Percentiles rank a stretch among this genome's conserved stretches.
These are phyloP conservation scores for Aspergillus puulaauensis DNA, from an alignment of 2,329 filamentous ascomycete species.

Conservation along the genomic window DNA sequence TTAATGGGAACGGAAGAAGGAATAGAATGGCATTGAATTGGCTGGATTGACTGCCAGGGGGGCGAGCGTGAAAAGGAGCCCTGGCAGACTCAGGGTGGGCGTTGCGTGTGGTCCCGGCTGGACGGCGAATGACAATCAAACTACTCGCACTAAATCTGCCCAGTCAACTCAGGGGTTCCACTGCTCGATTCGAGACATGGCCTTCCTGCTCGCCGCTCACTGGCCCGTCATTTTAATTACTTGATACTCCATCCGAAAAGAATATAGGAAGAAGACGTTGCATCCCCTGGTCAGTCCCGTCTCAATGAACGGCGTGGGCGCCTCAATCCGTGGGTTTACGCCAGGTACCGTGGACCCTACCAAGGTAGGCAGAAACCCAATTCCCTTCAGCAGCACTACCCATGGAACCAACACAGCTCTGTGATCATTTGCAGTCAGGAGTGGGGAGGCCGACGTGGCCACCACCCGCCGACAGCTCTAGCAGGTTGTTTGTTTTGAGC, in stretches of 20 bases:
- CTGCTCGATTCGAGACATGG: constrained; percentile 14
- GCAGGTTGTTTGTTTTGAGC: constrained; percentile 3
- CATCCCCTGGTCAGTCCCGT: background rate
- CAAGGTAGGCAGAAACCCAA: background rate
- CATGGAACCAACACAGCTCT: background rate
- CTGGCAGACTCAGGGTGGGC: constrained; percentile 6
- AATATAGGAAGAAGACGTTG: background rate
- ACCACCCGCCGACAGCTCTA: background rate
- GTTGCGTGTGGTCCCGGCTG: constrained; percentile 6
- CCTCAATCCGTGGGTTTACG: background rate
- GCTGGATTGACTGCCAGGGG: constrained; percentile 8
- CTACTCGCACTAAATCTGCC: constrained; percentile 3
- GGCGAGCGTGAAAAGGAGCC: background rate
- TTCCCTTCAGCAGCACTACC: constrained; percentile 1
- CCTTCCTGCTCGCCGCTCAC: background rate
- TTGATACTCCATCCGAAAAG: background rate
- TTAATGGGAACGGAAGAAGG: constrained; percentile 5
- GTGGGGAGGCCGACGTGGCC: constrained; percentile 10
- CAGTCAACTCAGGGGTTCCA: constrained; percentile 13
- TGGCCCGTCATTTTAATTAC: background rate
- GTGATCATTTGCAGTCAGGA: constrained; percentile 1
- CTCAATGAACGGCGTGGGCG: background rate
- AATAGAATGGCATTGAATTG: constrained; percentile 17
- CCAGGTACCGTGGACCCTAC: background rate
- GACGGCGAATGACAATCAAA: constrained; percentile 3